A percentile compares a stretch with the other conserved stretches of the same genome.
Conservation (phyloP, 495 filamentous ascomycete genomes). For the Terfezia claveryi region DNA sequence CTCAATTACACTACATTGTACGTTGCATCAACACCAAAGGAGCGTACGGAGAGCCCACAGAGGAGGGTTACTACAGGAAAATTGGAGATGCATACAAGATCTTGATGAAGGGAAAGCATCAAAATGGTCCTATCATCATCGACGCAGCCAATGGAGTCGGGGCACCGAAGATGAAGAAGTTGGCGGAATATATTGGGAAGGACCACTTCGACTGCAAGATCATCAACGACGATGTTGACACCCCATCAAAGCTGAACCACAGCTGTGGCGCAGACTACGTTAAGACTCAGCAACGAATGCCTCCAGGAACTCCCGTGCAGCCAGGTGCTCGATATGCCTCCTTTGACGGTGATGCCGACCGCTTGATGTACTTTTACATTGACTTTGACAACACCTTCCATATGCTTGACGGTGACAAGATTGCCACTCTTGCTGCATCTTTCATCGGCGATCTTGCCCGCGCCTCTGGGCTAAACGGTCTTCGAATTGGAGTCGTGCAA, state of each 20-base stretch:
- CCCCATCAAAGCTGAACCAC: conserved; percentile 68
- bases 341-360: conserved; percentile 85
- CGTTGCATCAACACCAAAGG: conserved; percentile 82
- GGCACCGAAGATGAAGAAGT: conserved; percentile 68
- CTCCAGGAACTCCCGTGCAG: conserved; percentile 55
- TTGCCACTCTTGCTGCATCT: conserved; percentile 77
- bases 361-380: conserved; percentile 83
- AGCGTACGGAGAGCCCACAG: conserved; percentile 72
- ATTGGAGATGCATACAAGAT: conserved; percentile 54
- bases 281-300: conserved; percentile 85
- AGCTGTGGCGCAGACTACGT: conserved; percentile 94
- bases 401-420: conserved; percentile 87
- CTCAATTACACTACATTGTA: conserved; percentile 88
- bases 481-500: conserved; percentile 84
- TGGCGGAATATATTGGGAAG: conserved; percentile 60
- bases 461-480: conserved; percentile 51
- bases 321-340: conserved; percentile 69
- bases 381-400: conserved; percentile 64
- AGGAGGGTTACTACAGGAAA: conserved; percentile 89
- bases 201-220: conserved; percentile 60
- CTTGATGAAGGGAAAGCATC: conserved; percentile 52
- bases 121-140: conserved; percentile 48
- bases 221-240: conserved; percentile 74
- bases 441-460: conserved; percentile 81
- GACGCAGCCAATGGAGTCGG: conserved; percentile 96